Evolutionary conservation across 2,329 filamentous ascomycete genomes (phyloP), one percentile per base, ranked within the genome.

Genomic region (Lachnellula suecica): DNA sequence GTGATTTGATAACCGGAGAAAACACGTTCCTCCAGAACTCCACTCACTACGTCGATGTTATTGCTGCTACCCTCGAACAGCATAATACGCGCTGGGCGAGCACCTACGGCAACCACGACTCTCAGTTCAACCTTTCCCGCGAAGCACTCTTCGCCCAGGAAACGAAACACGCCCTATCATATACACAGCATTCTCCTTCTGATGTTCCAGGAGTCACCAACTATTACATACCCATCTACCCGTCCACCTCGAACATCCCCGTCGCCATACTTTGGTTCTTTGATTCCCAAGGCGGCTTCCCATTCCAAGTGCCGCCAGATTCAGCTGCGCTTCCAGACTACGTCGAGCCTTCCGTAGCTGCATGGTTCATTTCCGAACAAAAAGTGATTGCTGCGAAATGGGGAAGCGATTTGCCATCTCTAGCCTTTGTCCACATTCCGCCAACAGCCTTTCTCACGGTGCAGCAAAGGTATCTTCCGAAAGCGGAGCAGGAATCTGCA

Each of bases 81-180:
- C 75, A 78, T 15, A 72, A 73, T 7, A 63, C 87, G 0, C 73
- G 74, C 0, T 90, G 84, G 81, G 85, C 84, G 2, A 84, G 82
- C 0, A 84, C 84, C 0, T 89, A 89, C 56, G 87, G 87, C 0
- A 89, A 89, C 52, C 87, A 90, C 60, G 87, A 90, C 58, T 76
- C 78, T 43, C 70, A 80, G 31, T 79, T 73, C 63, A 85, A 86
- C 56, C 68, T 87, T 8, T 79, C 78, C 0, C 75, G 76, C 1
- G 56, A 65, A 31, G 68, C 66, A 10, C 69, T 78, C 4, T 72
- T 75, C 31, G 61, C 55, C 1, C 64, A 69, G 6, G 76, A 79
- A 56, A 68, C 64, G 40, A 59, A 57, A n/a, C 68, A 65, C 29
- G 59, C 64, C 10, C 17, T 68, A 13, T 67, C 66, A 27, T 63